Conservation (phyloP, 2,329 filamentous ascomycete species). For the Phialophora verrucosa region DNA sequence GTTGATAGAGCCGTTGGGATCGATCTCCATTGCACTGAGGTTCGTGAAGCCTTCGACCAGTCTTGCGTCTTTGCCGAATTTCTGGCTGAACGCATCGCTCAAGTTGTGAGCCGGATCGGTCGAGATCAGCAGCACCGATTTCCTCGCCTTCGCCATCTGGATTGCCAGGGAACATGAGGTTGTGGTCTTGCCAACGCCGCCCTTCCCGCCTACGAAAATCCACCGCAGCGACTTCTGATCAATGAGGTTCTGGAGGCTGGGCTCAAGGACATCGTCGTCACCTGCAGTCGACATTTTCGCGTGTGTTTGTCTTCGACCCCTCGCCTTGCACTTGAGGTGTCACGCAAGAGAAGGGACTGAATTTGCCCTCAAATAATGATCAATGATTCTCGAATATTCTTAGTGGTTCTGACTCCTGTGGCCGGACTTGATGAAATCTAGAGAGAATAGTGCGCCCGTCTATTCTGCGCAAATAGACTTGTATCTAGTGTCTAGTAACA, state of each 20-base stretch:
- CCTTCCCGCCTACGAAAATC: constrained; percentile 99
- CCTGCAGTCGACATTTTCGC: neutral
- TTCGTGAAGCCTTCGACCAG: constrained; percentile 91
- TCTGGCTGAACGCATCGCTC: constrained; percentile 96
- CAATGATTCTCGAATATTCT: neutral
- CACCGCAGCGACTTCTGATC: constrained; percentile 94
- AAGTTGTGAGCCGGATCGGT: constrained; percentile 98
- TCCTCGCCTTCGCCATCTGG: constrained; percentile 92
- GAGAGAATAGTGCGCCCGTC: neutral
- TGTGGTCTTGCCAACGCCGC: constrained; percentile 98
- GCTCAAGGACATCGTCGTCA: constrained; percentile 80
- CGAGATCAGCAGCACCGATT: constrained; percentile 95
- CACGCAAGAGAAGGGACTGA: neutral
- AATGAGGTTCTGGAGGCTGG: constrained; percentile 90
- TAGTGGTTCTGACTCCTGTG: neutral
- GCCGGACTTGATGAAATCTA: neutral
- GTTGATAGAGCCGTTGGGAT: constrained; percentile 97
- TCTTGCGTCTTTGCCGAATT: constrained; percentile 97
- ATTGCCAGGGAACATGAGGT: constrained; percentile 98
- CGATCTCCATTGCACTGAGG: constrained; percentile 98
- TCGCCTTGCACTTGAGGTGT: neutral
- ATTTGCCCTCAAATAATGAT: neutral
- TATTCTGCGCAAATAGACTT: neutral
- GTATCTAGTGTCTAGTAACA: neutral
- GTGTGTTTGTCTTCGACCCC: neutral